Evolutionary conservation across 768 basidiomycete genomes (phyloP).

Genomic region (Guyanaporus albipodus): DNA sequence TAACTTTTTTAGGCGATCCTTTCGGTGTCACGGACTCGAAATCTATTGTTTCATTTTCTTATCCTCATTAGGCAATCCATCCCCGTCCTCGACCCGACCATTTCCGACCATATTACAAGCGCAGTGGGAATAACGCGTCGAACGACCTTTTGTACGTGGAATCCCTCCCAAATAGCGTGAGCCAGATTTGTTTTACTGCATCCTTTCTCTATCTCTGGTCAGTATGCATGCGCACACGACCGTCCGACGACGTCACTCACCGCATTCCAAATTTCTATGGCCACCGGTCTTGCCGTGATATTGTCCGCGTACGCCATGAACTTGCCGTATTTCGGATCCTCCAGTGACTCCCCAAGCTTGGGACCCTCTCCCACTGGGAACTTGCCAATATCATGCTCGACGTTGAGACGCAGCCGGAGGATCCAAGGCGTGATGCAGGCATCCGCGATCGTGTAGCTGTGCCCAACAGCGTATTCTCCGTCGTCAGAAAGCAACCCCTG

Average conservation of each 20-base stretch:
- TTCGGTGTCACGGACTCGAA: constrained; percentile 20
- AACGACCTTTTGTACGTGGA: no score
- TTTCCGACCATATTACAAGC: no score
- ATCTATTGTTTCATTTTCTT: constrained; percentile 17
- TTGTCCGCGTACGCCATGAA: constrained; percentile 45
- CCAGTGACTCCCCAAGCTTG: constrained; percentile 39
- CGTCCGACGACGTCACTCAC: constrained; percentile 31
- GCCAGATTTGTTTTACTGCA: not conserved
- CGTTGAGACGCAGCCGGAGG: constrained; percentile 39
- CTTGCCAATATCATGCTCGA: constrained; percentile 48
- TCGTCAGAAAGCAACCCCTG: constrained; percentile 47
- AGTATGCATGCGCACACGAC: not conserved
- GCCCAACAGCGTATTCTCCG: constrained; percentile 34
- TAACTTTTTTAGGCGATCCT: constrained; percentile 12
- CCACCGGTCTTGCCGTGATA: constrained; percentile 47
- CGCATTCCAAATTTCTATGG: constrained; percentile 47
- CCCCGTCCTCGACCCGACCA: not conserved
- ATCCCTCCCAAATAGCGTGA: not conserved
- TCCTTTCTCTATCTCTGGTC: not conserved
- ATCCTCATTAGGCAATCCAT: constrained; percentile 3
- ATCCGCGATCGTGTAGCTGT: constrained; percentile 57
- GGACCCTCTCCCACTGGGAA: constrained; percentile 46
- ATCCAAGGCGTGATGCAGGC: constrained; percentile 56
- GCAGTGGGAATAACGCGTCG: no score
- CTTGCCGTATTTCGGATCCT: constrained; percentile 42